Percentiles rank a stretch among this genome's conserved stretches.
phyloP scores from a whole-genome alignment of 2,329 filamentous ascomycete genomes.

The Cercospora citrullina region DNA sequence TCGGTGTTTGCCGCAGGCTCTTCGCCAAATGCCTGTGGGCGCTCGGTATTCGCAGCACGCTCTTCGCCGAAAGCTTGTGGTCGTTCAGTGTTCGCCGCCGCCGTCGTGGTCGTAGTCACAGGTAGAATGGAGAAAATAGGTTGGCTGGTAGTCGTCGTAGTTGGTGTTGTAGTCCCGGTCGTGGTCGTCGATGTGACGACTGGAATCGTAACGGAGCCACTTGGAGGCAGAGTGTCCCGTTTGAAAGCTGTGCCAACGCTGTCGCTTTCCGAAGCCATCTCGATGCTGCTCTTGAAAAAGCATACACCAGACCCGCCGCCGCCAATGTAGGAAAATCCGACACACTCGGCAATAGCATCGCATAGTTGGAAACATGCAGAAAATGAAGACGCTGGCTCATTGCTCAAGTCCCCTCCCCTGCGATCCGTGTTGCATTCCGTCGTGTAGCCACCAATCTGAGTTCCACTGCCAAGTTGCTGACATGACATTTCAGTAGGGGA shows the following conservation, averaged over 20 bases:
- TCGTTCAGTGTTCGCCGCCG: background rate
- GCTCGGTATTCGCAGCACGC: background rate
- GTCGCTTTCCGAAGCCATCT: background rate
- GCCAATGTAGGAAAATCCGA: conserved; percentile 22
- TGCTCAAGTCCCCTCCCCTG: conserved; percentile 29
- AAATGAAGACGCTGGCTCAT: conserved; percentile 21
- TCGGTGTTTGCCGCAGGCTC: background rate
- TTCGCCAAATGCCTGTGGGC: background rate
- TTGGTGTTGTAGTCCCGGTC: background rate
- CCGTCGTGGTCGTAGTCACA: background rate
- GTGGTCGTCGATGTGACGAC: background rate
- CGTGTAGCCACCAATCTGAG: conserved; percentile 16
- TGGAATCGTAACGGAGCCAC: background rate
- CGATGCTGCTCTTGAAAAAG: conserved; percentile 21
- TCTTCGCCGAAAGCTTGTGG: background rate
- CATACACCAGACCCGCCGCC: conserved; percentile 16
- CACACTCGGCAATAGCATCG: conserved; percentile 22
- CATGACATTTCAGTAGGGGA: conserved; percentile 13
- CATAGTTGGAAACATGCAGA: conserved; percentile 30
- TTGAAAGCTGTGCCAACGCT: conserved; percentile 15
- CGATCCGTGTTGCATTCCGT: conserved; percentile 27
- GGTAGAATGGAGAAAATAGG: background rate
- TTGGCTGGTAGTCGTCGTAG: background rate
- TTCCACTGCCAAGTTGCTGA: conserved; percentile 17
- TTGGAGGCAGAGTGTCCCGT: background rate